Percentiles rank a stretch among this genome's conserved stretches.
These are phyloP conservation scores for Besnoitia besnoiti DNA, from an alignment of 169 alveolate genomes.

Conservation along the genomic window DNA sequence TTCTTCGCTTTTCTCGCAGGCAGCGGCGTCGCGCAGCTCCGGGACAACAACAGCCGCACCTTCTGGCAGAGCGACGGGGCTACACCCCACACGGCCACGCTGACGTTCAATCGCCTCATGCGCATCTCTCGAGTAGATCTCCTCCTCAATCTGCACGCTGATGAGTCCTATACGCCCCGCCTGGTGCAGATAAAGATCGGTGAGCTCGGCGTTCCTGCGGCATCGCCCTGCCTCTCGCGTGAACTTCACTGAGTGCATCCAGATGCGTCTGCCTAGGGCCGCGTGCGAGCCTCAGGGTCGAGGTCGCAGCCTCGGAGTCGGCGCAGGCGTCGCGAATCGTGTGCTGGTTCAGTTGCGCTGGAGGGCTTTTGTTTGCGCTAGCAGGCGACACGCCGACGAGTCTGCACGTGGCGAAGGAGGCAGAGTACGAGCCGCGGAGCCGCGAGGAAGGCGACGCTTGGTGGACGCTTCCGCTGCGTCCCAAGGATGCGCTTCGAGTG, in stretches of 20 bases:
- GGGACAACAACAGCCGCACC: conserved; percentile 84
- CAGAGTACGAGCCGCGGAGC: not conserved
- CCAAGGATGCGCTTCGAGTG: conserved; percentile 2
- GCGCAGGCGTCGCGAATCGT: too few relatives aligned
- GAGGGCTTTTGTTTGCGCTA: not conserved
- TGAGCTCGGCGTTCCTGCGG: not conserved
- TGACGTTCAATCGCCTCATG: conserved; percentile 80
- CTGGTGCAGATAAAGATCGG: conserved; percentile 83
- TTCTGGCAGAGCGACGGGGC: conserved; percentile 88
- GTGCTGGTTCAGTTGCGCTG: not conserved
- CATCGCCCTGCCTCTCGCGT: too few relatives aligned
- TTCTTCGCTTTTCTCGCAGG: not conserved
- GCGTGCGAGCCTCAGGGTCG: too few relatives aligned
- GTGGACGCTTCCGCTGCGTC: conserved; percentile 13
- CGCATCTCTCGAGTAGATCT: conserved; percentile 82
- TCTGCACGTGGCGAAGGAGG: conserved; percentile 14
- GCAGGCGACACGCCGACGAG: conserved; percentile 22
- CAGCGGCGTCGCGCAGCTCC: conserved; percentile 79
- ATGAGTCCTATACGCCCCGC: conserved; percentile 87
- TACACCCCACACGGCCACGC: conserved; percentile 85
- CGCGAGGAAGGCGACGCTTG: conserved; percentile 12
- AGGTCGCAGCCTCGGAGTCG: too few relatives aligned
- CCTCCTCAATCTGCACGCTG: conserved; percentile 81
- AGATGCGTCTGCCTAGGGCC: too few relatives aligned
- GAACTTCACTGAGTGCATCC: too few relatives aligned